Evolutionary conservation across 306 rosid genomes (phyloP), one percentile per base, ranked within the genome.

Genomic region (Fragaria iinumae): DNA sequence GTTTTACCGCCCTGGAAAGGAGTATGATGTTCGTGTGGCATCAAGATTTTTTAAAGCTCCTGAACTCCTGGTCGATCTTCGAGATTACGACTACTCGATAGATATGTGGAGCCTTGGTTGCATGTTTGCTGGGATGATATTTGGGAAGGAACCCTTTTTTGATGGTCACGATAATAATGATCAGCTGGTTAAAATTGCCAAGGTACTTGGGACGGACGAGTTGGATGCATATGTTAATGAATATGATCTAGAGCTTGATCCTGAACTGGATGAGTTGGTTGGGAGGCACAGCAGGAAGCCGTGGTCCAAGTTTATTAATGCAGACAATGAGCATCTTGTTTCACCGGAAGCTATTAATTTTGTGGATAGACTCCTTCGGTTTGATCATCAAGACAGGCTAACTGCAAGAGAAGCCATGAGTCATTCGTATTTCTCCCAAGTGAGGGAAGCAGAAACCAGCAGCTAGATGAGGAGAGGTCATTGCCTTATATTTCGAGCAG

Each of bases 51-150:
- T 92, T 50, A 92, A 92, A 89, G 97, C 93, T 65, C 95, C 97
- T 16, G 96, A 90, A 82, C 96, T 92, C 78, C 90, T 92, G 25
- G 97, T 90, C 71, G 93, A 90, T 86, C 81, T 92, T 82, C 93
- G 88, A 87, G 97, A 92, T 76, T 92, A 92, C 59, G 95, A 92
- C 84, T 92, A 92, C 80, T 87, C 96, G 69, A 86, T 95, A 80
- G 97, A 95, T 83, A 90, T 95, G 96, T 92, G 99, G 99, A 95
- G 99, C 87, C 97, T 95, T 65, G 97, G 99, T 78, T 95, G 99
- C 85, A 95, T 95, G 97, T 95, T 95, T 86, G 97, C 99, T 52
- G 99, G 99, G 85, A 95, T 95, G 97, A 92, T 90, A 78, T 92
- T 92, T 75, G 93, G 93, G 77, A 95, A 95, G 91, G 99, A 95